Conservation (phyloP, 1,284 basidiomycete genomes). For the Rugosomyces carneus region DNA sequence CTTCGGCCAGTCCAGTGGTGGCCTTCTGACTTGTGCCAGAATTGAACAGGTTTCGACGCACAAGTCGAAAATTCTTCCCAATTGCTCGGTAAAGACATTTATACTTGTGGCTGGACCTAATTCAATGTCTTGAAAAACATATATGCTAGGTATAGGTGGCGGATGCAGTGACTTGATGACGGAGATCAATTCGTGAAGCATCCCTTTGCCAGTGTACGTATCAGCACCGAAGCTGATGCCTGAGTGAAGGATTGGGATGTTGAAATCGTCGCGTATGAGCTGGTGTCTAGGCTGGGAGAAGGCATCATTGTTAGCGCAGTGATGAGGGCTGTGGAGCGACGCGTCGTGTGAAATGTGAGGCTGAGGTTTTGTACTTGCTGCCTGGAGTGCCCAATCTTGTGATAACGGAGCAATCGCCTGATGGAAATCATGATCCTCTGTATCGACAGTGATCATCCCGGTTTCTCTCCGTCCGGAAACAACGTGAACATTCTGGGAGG, state of each 20-base stretch:
- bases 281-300: neutral
- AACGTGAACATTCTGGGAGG: conserved; percentile 22
- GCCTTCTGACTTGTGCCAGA: conserved; percentile 26
- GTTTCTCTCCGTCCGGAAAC: conserved; percentile 28
- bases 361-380: neutral
- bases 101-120: conserved; percentile 35
- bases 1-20: conserved; percentile 32
- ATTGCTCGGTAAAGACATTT: conserved; percentile 30
- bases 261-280: conserved; percentile 38
- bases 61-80: conserved; percentile 40
- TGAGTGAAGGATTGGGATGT: conserved; percentile 40
- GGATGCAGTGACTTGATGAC: conserved; percentile 25
- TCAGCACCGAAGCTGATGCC: conserved; percentile 42
- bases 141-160: conserved; percentile 22
- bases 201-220: conserved; percentile 52
- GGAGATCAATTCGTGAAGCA: conserved; percentile 47
- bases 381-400: conserved; percentile 13
- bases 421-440: conserved; percentile 38
- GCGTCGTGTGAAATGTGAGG: neutral
- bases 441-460: conserved; percentile 27
- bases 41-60: conserved; percentile 32
- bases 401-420: conserved; percentile 35
- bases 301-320: neutral
- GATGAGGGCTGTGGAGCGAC: neutral
- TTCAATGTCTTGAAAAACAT: conserved; percentile 30